Base-by-base conservation (phyloP, 1,284 basidiomycete species). In the Anthracocystis panici-leucophaei region DNA sequence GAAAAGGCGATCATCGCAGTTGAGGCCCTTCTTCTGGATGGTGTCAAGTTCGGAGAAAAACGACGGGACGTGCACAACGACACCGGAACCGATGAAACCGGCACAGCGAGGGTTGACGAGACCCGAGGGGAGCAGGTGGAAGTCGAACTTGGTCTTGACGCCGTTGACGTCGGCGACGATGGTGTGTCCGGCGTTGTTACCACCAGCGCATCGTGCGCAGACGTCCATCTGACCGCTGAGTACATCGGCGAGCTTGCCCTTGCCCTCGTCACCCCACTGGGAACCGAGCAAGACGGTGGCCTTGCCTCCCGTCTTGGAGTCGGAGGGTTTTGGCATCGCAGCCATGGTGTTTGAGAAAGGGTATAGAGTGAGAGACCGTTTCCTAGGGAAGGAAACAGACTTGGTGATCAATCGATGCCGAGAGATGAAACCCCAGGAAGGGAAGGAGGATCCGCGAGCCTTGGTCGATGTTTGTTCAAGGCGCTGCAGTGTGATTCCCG, bases 111-210 rank as follows among this genome's bases (percentile, higher is more conserved):
- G 91, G 87, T 98, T 98, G 80, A 98, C 91, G 69, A 99, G 89
- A 53, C 95, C 96, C 81, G 92, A 93, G 2, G 97, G 97, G 31
- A 99, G 88, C 18, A 98, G 88, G 88, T 99, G 96, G 87, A 99
- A 99, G 61, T 95, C 95, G 86, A 93, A 98, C 25, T 91, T 95
- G 79, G 90, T 94, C 86, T 90, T 90, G 73, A 88, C 91, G 86
- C 90, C 85, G 89, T 90, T 82, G 89, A 88, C 86, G 50, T 92
- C 91, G 41, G 92, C 93, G 75, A 99, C 92, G 86, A 99, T 97
- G 35, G 97, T 99, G 87, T 99, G 96, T 7, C 96, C 97, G 45
- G 96, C 96, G 85, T 99, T 99, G 88, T 98, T 98, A 20, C 96
- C 97, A 29, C 96, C 96, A 7, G 96, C 96, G 86, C 95, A 98